Percentiles rank a stretch among this genome's conserved stretches.
phyloP scores from a whole-genome alignment of 2,329 filamentous ascomycete species.

The Blastomyces parvus region DNA sequence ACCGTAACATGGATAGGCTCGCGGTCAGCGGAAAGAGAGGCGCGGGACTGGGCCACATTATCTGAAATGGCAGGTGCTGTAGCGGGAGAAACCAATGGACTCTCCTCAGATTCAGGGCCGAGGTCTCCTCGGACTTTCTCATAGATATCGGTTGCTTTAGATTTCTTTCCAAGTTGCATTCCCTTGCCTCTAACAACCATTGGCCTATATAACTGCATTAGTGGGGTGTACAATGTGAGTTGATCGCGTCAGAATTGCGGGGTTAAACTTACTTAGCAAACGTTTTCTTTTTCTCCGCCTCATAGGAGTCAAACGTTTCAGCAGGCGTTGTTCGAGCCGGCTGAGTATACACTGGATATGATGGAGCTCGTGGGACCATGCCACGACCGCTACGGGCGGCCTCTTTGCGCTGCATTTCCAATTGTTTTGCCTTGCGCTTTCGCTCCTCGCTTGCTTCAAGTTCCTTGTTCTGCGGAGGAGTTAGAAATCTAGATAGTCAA shows the following conservation, averaged over 20 bases:
- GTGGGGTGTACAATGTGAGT: not conserved
- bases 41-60: constrained; percentile 44
- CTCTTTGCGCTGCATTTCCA: constrained; percentile 98
- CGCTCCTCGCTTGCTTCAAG: constrained; percentile 95
- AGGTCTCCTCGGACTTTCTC: constrained; percentile 88
- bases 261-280: constrained; percentile 57
- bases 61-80: constrained; percentile 43
- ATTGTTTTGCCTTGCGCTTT: constrained; percentile 95
- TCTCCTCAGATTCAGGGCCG: constrained; percentile 72
- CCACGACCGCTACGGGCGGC: constrained; percentile 63
- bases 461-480: constrained; percentile 74
- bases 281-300: constrained; percentile 93
- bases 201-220: constrained; percentile 31
- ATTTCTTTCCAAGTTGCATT: constrained; percentile 99
- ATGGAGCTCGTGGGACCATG: constrained; percentile 60
- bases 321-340: constrained; percentile 62
- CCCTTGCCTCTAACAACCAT: constrained; percentile 76
- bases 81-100: constrained; percentile 57
- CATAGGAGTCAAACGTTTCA: constrained; percentile 86
- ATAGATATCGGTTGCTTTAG: constrained; percentile 94
- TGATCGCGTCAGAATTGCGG: not conserved
- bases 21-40: constrained; percentile 61
- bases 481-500: constrained; percentile 19
- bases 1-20: constrained; percentile 83
- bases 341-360: constrained; percentile 82